Evolutionary conservation across 352 stramenopile genomes (phyloP), one percentile per base, ranked within the genome.

Genomic region (Phytophthora niederhauseri): DNA sequence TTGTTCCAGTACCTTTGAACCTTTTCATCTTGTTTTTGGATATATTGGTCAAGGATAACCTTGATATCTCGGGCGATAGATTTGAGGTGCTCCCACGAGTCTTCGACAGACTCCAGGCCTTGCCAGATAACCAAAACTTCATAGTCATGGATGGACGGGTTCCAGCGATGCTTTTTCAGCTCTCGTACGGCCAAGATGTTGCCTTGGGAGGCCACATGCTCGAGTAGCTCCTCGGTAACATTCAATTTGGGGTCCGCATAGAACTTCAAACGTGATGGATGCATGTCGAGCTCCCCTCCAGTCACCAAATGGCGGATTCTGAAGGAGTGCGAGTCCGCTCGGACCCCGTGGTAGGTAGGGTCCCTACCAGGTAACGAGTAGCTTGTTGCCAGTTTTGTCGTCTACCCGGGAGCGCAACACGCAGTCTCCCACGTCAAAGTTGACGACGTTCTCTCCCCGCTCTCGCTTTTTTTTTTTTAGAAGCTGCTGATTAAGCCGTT

Each of bases 221-320:
- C 58, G 4, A 57, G 30, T 8, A 65, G 45, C n/a, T 65, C 58
- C 20, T 65, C 48, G 36, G 15, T 51, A 4, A 65, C 58, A 34
- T 57, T 20, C 12, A 65, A 51, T n/a, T 48, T 57, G 15, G 19
- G 7, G 20, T 65, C 58, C 19, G 46, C 31, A 30, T 65, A 65
- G 12, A 65, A 57, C 30, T 65, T 65, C 34, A 65, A n/a, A 17
- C 61, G 6, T 4, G 61, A 67, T 22, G 61, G 9, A 28, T 67
- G 61, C 1, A 57, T 51, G 19, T 67, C 61, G 2, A 46, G 4
- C 30, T 67, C 38, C 15, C 36, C 51, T 24, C 61, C 61, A 15
- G 61, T 56, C 31, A 67, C 19, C 17, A 67, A 41, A 54, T 61
- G 61, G 9, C 53, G 22, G 9, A 67, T 22, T 19, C 36, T 9